Evolutionary conservation across 495 filamentous ascomycete species (phyloP).

Genomic region (Pseudomonodictys pantanalensis): DNA sequence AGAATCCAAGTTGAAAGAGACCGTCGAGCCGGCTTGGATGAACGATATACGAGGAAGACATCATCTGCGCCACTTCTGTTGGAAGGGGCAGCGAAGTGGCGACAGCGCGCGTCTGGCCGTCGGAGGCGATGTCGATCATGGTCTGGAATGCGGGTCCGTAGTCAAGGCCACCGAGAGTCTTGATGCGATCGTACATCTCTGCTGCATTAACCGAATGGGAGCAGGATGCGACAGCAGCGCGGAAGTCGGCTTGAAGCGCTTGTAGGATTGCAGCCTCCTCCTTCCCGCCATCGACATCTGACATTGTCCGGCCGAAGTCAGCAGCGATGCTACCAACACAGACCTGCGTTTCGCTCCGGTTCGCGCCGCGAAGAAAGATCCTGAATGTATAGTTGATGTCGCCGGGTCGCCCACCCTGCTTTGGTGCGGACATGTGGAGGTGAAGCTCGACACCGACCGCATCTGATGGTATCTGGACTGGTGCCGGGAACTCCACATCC

Average conservation of each 20-base stretch:
- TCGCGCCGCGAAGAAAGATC: neutral
- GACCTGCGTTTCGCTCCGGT: neutral
- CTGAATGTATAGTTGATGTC: neutral
- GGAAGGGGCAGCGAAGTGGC: neutral
- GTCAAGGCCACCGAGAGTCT: neutral
- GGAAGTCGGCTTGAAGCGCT: neutral
- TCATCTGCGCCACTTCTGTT: neutral
- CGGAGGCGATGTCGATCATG: neutral
- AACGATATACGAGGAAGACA: neutral
- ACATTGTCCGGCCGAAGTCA: neutral
- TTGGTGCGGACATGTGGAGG: neutral
- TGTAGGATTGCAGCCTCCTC: neutral
- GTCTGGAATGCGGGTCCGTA: neutral
- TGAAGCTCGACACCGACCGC: neutral
- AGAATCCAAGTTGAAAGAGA: neutral
- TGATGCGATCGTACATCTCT: neutral
- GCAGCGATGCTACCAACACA: neutral
- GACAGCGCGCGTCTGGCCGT: neutral
- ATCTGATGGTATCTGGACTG: neutral
- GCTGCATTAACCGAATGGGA: neutral
- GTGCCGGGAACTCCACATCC: conserved; percentile 1
- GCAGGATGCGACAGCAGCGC: neutral
- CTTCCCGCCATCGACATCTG: conserved; percentile 1
- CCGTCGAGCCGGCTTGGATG: neutral
- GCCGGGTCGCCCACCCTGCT: neutral